Percentiles rank a stretch among this genome's conserved stretches.
Evolutionary conservation across 495 filamentous ascomycete species (phyloP).

Genomic region (Antarctomyces pellizariae): DNA sequence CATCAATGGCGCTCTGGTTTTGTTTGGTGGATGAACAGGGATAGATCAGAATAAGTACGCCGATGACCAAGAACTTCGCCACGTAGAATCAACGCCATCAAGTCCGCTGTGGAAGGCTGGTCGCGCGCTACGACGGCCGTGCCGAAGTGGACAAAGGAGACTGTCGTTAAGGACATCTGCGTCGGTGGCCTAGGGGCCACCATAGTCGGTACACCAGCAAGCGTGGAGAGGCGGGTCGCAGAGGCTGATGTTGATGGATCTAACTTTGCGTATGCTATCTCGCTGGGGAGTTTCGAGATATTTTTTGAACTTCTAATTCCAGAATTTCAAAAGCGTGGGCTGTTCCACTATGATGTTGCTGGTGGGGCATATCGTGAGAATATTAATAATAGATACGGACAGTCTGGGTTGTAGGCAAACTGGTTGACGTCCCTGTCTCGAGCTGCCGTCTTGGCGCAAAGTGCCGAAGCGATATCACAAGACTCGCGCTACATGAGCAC

Average conservation of each 20-base stretch:
- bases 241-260: slow-evolving; percentile 43
- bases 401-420: too few species aligned
- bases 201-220: slow-evolving; percentile 27
- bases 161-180: slow-evolving; percentile 31
- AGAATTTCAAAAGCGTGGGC: slow-evolving; percentile 28
- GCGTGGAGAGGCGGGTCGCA: slow-evolving; percentile 33
- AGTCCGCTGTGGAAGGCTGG: slow-evolving; percentile 19
- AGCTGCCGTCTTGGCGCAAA: too few species aligned
- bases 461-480: too few species aligned
- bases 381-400: too few species aligned
- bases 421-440: too few species aligned
- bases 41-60: slow-evolving; percentile 27
- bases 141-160: slow-evolving; percentile 37
- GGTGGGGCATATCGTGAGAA: slow-evolving; percentile 29
- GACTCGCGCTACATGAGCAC: too few species aligned
- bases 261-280: slow-evolving; percentile 23
- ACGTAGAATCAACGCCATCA: slow-evolving; percentile 39
- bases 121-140: slow-evolving; percentile 18
- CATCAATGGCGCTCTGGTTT: slow-evolving; percentile 29
- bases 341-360: slow-evolving; percentile 25
- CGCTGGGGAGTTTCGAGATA: slow-evolving; percentile 35
- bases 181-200: slow-evolving; percentile 32
- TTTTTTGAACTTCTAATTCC: slow-evolving; percentile 35
- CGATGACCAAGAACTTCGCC: slow-evolving; percentile 31
- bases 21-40: slow-evolving; percentile 41